Evolutionary conservation across 352 stramenopile species (phyloP), one percentile per base, ranked within the genome.

Genomic region (Aphanomyces invadans): DNA sequence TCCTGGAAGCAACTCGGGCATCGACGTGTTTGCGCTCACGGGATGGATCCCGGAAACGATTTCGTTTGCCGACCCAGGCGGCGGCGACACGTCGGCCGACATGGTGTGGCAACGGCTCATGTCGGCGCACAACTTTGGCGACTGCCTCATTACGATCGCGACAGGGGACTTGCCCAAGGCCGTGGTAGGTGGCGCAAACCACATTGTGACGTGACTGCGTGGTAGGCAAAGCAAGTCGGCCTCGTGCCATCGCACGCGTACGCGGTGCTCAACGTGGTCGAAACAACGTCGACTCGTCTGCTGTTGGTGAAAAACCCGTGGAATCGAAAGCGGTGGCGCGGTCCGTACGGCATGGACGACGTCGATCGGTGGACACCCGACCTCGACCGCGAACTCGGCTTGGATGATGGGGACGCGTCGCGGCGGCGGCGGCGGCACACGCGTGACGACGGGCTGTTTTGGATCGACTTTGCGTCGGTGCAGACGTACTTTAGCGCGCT

Each of bases 21-120:
- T 99, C 48, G 97, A 99, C 77, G 75, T 99, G 23, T 98, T 98
- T 78, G 93, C 91, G n/a, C 79, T 99, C 17, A 99, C 96, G 0
- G 97, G 97, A 4, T 99, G 96, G 96, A 98, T 99, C 54, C 97
- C 97, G 0, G 96, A 99, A 76, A 79, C 88, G 29, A 82, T 98
- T 26, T 79, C 86, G 45, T 86, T 92, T 57, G 64, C 73, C 12
- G 69, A 82, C 28, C 63, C 38, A 4, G 51, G n/a, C n/a, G n/a
- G n/a, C n/a, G n/a, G 32, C 3, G 9, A 28, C 7, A 70, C 88
- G 25, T 73, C 72, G 1, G 76, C 86, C 46, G 72, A 87, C 42
- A 69, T 76, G 1, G 70, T 87, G 5, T 98, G 93, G 92, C 80
- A 96, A 53, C 85, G 97, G 51, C 74, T 99, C 12, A 88, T 95